Evolutionary conservation across 805 yeast species (phyloP), one percentile per base, ranked within the genome.

Genomic region (Kodamaea neixiangensis): DNA sequence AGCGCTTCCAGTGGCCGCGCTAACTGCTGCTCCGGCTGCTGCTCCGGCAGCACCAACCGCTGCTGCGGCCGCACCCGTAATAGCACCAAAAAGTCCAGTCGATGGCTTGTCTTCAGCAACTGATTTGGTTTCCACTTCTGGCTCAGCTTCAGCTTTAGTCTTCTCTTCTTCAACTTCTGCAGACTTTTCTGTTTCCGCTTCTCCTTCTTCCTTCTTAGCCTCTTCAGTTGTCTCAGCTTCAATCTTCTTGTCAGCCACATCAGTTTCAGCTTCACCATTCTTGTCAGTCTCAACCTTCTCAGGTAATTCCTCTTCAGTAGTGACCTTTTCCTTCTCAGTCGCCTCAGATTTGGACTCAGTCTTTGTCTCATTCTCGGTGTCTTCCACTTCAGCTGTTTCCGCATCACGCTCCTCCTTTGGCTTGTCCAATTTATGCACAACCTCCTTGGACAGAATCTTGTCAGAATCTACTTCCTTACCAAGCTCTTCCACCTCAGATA

Each of bases 71-170:
- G 39, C 50, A 22, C 39, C 46, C 5, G 46, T 38, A 21, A 41
- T 31, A 11, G 37, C 37, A 14, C 44, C 44, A 18, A 29, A 47
- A 15, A 42, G 33, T 18, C n/a, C 51, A 35, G 20, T 50, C 45
- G 11, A 57, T 47, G 14, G 52, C 44, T 9, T 51, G 44, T 53
- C 59, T 13, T 44, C 31, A 17, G 46, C 31, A 21, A 52, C 58
- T 14, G 52, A 34, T 42, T 52, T 54, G 2, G 58, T 54, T 45
- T 58, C 55, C 4, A 55, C 53, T 10, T 40, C 50, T 19, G 22
- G 43, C 20, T 48, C 53, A 4, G 56, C 53, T 10, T 40, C 50
- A 22, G 22, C 46, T 29, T 48, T 52, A 4, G 48, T 50, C 11
- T 40, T 44, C n/a, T 40, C 42, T 41, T 38, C 33, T n/a, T 44